Conservation (phyloP, 2,329 filamentous ascomycete genomes). For the Clarireedia sp. region DNA sequence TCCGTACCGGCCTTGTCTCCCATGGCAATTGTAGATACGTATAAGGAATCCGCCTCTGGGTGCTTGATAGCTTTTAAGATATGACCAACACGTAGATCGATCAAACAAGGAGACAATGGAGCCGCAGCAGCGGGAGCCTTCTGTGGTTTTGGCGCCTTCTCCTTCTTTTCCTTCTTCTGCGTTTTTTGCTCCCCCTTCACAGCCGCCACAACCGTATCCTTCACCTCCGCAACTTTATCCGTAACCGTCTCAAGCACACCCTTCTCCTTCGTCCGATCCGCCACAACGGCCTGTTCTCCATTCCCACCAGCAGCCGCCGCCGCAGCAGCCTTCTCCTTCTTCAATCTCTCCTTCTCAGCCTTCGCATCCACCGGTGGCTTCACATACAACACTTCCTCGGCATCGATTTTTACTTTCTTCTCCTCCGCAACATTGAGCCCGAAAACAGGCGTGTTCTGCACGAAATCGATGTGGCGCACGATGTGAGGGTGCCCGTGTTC, state of each 20-base stretch:
- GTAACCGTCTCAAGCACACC: constrained; percentile 42
- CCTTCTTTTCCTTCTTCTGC: constrained; percentile 79
- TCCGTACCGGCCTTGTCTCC: constrained; percentile 80
- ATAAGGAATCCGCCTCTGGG: constrained; percentile 93
- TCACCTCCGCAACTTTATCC: constrained; percentile 38
- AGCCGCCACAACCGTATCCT: constrained; percentile 31
- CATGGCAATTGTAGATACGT: constrained; percentile 90
- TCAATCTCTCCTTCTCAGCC: constrained; percentile 91
- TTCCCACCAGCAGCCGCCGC: constrained; percentile 44
- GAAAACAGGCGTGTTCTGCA: constrained; percentile 78
- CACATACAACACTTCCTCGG: constrained; percentile 73
- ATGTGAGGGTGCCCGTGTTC: constrained; percentile 85
- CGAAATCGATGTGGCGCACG: constrained; percentile 85
- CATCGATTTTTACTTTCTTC: constrained; percentile 73
- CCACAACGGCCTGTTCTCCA: constrained; percentile 41
- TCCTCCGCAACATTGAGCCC: constrained; percentile 59
- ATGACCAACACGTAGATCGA: constrained; percentile 93
- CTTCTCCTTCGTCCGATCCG: constrained; percentile 53
- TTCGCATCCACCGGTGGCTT: constrained; percentile 86
- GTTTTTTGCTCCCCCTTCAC: constrained; percentile 31
- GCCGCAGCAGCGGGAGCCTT: constrained; percentile 61
- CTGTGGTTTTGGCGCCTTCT: constrained; percentile 71
- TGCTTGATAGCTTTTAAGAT: constrained; percentile 94
- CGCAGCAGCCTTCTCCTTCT: constrained; percentile 84
- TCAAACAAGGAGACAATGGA: constrained; percentile 73